Conservation (phyloP, 371 early-diverging fungal genomes). For the Syncephalis plumigaleata region DNA sequence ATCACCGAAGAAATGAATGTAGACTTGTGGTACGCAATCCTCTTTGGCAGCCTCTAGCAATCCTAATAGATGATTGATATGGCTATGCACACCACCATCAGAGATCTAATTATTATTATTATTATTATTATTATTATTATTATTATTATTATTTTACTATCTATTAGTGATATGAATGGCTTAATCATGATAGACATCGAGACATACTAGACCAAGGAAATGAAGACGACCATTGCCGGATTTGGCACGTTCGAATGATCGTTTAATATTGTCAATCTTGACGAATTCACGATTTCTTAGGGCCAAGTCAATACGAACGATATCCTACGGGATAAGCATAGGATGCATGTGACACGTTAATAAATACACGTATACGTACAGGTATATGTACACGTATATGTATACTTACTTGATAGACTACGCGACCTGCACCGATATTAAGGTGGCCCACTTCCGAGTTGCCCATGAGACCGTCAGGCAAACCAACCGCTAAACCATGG, state of each 20-base stretch:
- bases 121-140: too few species aligned
- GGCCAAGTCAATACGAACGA: constrained; percentile 89
- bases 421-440: constrained; percentile 98
- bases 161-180: too few species aligned
- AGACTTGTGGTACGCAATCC: constrained; percentile 70
- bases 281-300: constrained; percentile 69
- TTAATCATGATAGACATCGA: too few species aligned
- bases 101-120: constrained; percentile 47
- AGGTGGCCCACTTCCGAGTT: constrained; percentile 99
- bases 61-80: constrained; percentile 83
- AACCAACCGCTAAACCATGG: constrained; percentile 94
- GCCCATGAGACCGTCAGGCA: constrained; percentile 97
- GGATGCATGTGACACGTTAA: background rate
- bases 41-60: constrained; percentile 74
- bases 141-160: too few species aligned
- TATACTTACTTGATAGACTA: constrained; percentile 72
- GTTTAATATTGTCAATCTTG: constrained; percentile 51
- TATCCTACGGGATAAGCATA: constrained; percentile 41
- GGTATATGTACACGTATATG: too few species aligned
- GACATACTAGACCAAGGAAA: constrained; percentile 77
- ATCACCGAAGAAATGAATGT: constrained; percentile 96
- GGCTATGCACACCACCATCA: constrained; percentile 99
- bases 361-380: too few species aligned
- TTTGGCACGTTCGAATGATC: constrained; percentile 74
- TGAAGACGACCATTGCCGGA: constrained; percentile 79